These are phyloP conservation scores for Cruciata laevipes DNA, from an alignment of 257 asterid genomes.

Conservation along the genomic window DNA sequence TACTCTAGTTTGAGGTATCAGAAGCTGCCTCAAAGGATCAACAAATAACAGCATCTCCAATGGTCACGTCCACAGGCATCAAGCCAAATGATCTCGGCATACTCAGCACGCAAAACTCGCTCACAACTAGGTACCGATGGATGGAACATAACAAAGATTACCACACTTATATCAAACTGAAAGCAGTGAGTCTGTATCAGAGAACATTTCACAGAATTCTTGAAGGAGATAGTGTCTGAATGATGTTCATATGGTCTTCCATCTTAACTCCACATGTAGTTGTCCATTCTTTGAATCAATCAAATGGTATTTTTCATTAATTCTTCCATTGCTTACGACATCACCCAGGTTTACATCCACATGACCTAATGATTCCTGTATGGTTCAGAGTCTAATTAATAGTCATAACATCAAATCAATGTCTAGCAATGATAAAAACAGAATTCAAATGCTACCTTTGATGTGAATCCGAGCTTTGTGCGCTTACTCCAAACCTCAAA, in stretches of 20 bases:
- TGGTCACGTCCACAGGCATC: neutral
- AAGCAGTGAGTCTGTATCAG: neutral
- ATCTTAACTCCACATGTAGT: conserved; percentile 69
- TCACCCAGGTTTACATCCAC: conserved; percentile 68
- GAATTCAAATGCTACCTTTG: conserved; percentile 41
- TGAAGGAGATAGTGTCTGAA: neutral
- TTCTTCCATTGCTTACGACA: conserved; percentile 75
- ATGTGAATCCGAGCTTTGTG: conserved; percentile 46
- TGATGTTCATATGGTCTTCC: conserved; percentile 53
- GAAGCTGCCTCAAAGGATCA: neutral
- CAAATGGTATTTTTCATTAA: conserved; percentile 71
- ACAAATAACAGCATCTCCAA: neutral
- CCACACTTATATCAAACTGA: neutral
- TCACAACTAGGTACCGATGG: too few relatives aligned
- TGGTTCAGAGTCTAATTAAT: neutral
- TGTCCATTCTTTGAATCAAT: conserved; percentile 81
- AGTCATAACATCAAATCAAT: neutral
- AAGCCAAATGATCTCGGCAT: neutral
- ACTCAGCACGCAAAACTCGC: neutral
- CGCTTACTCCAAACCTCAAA: conserved; percentile 69
- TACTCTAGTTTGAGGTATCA: too few relatives aligned
- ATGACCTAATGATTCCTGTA: conserved; percentile 72
- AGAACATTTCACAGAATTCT: neutral
- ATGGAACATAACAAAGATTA: too few relatives aligned
- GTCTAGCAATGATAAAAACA: neutral